Conservation (phyloP, 495 filamentous ascomycete species). For the Aspergillus nidulans region DNA sequence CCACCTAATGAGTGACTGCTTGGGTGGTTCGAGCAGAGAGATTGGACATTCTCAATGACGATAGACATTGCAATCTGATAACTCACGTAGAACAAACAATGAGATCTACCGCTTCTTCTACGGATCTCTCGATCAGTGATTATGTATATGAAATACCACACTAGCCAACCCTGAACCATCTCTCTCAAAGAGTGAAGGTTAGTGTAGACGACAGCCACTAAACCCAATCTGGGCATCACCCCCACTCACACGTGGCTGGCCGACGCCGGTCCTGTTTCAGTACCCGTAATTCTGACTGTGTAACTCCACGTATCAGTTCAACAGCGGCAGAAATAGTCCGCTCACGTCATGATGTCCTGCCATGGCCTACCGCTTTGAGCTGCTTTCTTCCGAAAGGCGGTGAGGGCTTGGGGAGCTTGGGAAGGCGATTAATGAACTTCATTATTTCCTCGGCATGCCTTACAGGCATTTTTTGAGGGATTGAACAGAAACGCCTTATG, state of each 20-base stretch:
- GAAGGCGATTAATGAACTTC: neutral
- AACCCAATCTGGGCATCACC: neutral
- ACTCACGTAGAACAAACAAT: too few relatives aligned
- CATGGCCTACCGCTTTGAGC: slow-evolving; percentile 3
- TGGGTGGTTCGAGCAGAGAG: neutral
- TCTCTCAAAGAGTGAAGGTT: neutral
- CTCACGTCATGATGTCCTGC: slow-evolving; percentile 2
- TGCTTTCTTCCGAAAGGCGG: neutral
- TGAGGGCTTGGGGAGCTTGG: neutral
- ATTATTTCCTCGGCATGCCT: neutral
- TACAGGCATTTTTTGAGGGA: neutral
- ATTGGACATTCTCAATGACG: neutral
- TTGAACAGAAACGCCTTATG: neutral
- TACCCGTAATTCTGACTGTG: neutral
- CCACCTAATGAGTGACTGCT: neutral
- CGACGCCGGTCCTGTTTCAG: slow-evolving; percentile 1
- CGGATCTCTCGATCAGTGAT: too few relatives aligned
- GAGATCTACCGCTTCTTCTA: too few relatives aligned
- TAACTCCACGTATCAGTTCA: neutral
- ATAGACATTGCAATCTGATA: too few relatives aligned
- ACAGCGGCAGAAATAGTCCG: slow-evolving; percentile 3
- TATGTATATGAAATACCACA: too few relatives aligned
- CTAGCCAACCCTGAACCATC: too few relatives aligned
- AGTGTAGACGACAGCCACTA: slow-evolving; percentile 2
- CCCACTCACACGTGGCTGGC: slow-evolving; percentile 14